Evolutionary conservation across 1,284 basidiomycete genomes (phyloP).

Genomic region (Rhodotorula sp.): DNA sequence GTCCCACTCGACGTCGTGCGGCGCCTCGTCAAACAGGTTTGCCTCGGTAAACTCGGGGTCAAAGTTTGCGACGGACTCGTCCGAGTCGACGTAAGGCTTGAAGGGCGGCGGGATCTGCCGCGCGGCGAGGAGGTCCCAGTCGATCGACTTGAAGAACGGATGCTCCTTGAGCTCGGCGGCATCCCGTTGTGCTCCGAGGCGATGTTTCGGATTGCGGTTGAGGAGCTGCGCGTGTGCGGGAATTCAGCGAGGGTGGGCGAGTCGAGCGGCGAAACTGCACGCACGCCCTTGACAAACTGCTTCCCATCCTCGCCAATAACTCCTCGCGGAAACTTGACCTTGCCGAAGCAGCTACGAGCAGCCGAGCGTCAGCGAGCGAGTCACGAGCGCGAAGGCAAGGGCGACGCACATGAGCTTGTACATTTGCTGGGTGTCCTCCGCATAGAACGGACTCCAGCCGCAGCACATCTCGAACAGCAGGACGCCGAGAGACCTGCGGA

Average conservation of each 20-base stretch:
- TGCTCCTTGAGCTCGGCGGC: conserved; percentile 95
- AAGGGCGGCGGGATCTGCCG: conserved; percentile 97
- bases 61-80: conserved; percentile 97
- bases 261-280: conserved; percentile 49
- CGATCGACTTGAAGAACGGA: conserved; percentile 88
- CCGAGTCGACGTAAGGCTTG: conserved; percentile 96
- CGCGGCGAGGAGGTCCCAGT: conserved; percentile 80
- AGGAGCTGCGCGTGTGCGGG: conserved; percentile 65
- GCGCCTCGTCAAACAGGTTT: conserved; percentile 64
- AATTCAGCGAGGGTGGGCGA: not conserved
- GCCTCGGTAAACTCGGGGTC: conserved; percentile 96
- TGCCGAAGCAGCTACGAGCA: conserved; percentile 61
- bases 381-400: not conserved
- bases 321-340: conserved; percentile 94
- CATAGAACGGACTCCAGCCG: conserved; percentile 99
- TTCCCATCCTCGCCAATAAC: conserved; percentile 98
- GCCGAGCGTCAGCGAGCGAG: not conserved
- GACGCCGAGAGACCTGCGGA: conserved; percentile 52
- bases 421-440: conserved; percentile 99
- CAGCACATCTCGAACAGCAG: conserved; percentile 80
- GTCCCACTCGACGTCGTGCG: conserved; percentile 62
- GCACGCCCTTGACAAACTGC: conserved; percentile 96
- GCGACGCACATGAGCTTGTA: conserved; percentile 89
- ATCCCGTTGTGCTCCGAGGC: conserved; percentile 86
- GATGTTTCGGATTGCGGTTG: conserved; percentile 96